A percentile compares a stretch with the other conserved stretches of the same genome.
phyloP scores from a whole-genome alignment of 2,329 filamentous ascomycete species.

The Chrysoporthe cubensis region DNA sequence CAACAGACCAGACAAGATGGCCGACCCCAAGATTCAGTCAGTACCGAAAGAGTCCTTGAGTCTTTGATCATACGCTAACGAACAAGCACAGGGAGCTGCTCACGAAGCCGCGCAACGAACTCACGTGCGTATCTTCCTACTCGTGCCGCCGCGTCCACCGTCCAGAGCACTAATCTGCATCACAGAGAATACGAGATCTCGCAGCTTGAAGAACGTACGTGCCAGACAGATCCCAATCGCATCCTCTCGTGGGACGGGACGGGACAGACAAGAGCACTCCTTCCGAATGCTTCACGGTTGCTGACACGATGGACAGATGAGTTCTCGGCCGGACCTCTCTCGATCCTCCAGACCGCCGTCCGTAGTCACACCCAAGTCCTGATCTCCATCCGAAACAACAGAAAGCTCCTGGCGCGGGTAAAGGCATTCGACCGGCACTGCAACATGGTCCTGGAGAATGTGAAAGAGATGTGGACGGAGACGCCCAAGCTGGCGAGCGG shows the following conservation, averaged over 20 bases:
- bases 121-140: constrained; percentile 71
- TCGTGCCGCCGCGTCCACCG: constrained; percentile 9
- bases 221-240: not conserved
- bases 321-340: constrained; percentile 63
- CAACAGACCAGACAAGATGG: constrained; percentile 49
- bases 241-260: not conserved
- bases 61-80: constrained; percentile 19
- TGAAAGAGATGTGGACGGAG: constrained; percentile 99
- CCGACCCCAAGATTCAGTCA: constrained; percentile 75
- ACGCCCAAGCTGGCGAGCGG: constrained; percentile 80
- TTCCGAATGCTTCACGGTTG: not conserved
- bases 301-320: constrained; percentile 49
- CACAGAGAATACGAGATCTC: constrained; percentile 87
- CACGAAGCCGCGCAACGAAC: constrained; percentile 84
- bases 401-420: constrained; percentile 93
- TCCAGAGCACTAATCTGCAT: constrained; percentile 17
- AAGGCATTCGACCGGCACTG: constrained; percentile 99
- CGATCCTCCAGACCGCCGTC: constrained; percentile 95
- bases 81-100: constrained; percentile 73
- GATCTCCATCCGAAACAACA: constrained; percentile 97
- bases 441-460: constrained; percentile 98
- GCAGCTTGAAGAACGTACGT: constrained; percentile 51
- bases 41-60: constrained; percentile 35
- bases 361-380: constrained; percentile 94
- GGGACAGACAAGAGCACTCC: not conserved